Conservation (phyloP, 345 rosid genomes). For the Euphorbia peplus region DNA sequence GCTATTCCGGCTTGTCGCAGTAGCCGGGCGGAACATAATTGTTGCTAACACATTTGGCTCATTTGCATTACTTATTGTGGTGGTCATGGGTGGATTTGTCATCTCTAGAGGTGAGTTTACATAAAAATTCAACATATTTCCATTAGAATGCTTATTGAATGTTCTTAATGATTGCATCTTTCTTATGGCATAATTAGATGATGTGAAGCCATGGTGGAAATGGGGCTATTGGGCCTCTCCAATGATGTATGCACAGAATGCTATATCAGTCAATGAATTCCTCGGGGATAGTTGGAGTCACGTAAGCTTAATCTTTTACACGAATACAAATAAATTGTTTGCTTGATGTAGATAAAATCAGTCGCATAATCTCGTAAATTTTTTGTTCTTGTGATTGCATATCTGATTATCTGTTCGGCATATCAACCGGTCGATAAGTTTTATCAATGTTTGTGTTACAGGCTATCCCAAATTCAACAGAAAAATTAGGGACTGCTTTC, state of each 20-base stretch:
- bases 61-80: neutral
- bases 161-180: neutral
- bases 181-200: neutral
- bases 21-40: conserved; percentile 33
- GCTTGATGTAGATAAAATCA: no score
- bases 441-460: neutral
- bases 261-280: conserved; percentile 2
- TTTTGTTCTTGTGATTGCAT: no score
- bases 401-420: no score
- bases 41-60: neutral
- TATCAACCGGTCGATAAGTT: no score
- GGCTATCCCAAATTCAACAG: conserved; percentile 11
- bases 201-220: conserved; percentile 19
- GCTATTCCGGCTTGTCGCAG: conserved; percentile 45
- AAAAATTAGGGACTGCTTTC: neutral
- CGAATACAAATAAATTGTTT: no score
- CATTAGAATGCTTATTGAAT: no score
- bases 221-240: conserved; percentile 23
- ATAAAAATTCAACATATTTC: neutral
- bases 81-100: neutral
- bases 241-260: conserved; percentile 22
- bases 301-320: conserved; percentile 1
- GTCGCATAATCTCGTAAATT: no score
- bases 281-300: conserved; percentile 15
- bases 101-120: neutral